phyloP scores from a whole-genome alignment of 331 rosid genomes.

The Ulmus americana region DNA sequence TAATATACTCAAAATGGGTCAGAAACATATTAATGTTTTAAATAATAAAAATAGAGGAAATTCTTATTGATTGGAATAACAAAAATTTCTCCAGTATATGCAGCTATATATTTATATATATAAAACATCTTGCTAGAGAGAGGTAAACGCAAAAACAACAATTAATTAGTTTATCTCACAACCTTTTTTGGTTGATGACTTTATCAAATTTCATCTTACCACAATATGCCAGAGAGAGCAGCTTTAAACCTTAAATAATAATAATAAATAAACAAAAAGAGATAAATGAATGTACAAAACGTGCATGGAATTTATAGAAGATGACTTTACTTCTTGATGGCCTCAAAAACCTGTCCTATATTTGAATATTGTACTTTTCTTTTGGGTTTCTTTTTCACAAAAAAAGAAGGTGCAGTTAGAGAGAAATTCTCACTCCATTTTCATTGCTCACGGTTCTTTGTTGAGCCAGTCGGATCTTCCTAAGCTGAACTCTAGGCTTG shows the following conservation, averaged over 20 bases:
- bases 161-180: conserved; percentile 23
- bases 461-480: conserved; percentile 50
- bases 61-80: too few species aligned
- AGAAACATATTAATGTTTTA: too few species aligned
- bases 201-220: conserved; percentile 18
- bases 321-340: neutral
- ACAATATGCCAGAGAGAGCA: conserved; percentile 17
- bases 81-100: too few species aligned
- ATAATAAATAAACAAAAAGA: conserved; percentile 33
- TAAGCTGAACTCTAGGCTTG: conserved; percentile 64
- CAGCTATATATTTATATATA: too few species aligned
- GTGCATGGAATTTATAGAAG: neutral
- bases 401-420: conserved; percentile 28
- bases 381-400: conserved; percentile 21
- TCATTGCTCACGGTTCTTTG: conserved; percentile 29
- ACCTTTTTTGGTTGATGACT: conserved; percentile 27
- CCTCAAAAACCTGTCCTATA: neutral
- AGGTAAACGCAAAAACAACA: conserved; percentile 12
- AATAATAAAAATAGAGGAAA: too few species aligned
- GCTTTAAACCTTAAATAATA: conserved; percentile 30
- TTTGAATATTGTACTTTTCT: neutral
- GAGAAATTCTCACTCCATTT: neutral
- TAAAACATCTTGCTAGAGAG: neutral
- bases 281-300: conserved; percentile 24
- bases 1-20: too few species aligned